Conservation (phyloP, 306 rosid species). For the Vigna mungo region DNA sequence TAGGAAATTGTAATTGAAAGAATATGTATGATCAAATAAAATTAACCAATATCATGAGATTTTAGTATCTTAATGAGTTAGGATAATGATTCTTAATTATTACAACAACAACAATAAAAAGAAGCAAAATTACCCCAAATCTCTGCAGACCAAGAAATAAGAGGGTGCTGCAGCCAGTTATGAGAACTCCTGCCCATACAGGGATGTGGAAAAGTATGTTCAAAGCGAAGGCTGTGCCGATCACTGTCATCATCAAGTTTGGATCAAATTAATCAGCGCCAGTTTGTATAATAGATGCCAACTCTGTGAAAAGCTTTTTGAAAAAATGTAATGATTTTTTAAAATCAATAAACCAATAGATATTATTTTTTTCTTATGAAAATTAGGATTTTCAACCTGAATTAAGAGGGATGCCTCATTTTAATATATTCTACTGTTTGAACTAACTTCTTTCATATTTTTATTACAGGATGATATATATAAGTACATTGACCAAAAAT, state of each 20-base stretch:
- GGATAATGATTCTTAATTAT: slow-evolving; percentile 12
- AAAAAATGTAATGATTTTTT: not conserved
- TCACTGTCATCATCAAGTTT: slow-evolving; percentile 58
- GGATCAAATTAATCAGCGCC: not conserved
- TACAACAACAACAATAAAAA: not conserved
- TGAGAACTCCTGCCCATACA: slow-evolving; percentile 79
- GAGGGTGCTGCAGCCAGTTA: slow-evolving; percentile 83
- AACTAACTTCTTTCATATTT: too few relatives aligned
- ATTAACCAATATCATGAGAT: not conserved
- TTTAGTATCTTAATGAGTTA: not conserved
- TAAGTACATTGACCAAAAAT: too few relatives aligned
- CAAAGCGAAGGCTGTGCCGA: slow-evolving; percentile 90
- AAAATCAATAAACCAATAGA: not conserved
- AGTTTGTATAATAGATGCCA: not conserved
- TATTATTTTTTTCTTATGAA: not conserved
- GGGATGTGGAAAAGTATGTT: slow-evolving; percentile 83
- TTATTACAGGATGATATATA: too few relatives aligned
- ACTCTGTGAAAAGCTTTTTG: not conserved
- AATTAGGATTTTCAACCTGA: too few relatives aligned
- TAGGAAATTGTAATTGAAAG: too few relatives aligned
- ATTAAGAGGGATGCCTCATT: too few relatives aligned
- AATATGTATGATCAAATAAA: not conserved
- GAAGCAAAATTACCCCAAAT: slow-evolving; percentile 68
- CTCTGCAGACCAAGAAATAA: slow-evolving; percentile 79
- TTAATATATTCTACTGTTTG: too few relatives aligned